phyloP scores from a whole-genome alignment of 2,329 filamentous ascomycete species.

The Fusarium mexicanum region DNA sequence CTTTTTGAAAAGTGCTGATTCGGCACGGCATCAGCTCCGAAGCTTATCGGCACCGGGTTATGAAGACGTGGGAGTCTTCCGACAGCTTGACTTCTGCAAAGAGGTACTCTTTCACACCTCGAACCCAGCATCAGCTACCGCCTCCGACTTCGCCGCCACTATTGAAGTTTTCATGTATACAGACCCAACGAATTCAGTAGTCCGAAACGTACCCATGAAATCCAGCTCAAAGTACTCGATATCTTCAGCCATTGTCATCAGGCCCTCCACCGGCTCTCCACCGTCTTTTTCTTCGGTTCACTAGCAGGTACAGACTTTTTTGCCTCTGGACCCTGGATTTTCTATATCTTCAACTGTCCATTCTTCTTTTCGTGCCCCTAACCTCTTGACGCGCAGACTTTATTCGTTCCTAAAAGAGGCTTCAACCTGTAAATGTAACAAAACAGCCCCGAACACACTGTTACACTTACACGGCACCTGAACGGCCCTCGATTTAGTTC shows the following conservation, averaged over 20 bases:
- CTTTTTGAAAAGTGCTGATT: slow-evolving; percentile 1
- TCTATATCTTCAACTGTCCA: slow-evolving; percentile 21
- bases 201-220: slow-evolving; percentile 22
- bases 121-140: slow-evolving; percentile 8
- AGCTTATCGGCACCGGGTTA: slow-evolving; percentile 20
- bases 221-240: slow-evolving; percentile 24
- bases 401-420: slow-evolving; percentile 25
- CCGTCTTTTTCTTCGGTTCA: slow-evolving; percentile 39
- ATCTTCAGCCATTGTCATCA: slow-evolving; percentile 35
- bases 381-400: slow-evolving; percentile 38
- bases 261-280: slow-evolving; percentile 39
- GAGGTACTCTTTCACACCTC: slow-evolving; percentile 11
- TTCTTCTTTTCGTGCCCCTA: slow-evolving; percentile 24
- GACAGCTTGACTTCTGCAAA: slow-evolving; percentile 6
- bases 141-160: slow-evolving; percentile 26
- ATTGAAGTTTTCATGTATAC: slow-evolving; percentile 34
- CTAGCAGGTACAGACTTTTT: slow-evolving; percentile 38
- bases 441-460: slow-evolving; percentile 22
- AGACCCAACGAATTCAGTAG: slow-evolving; percentile 29
- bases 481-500: slow-evolving; percentile 24
- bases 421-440: slow-evolving; percentile 25
- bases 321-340: slow-evolving; percentile 12
- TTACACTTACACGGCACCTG: slow-evolving; percentile 44
- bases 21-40: slow-evolving; percentile 19
- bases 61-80: slow-evolving; percentile 10